phyloP scores from a whole-genome alignment of 495 filamentous ascomycete genomes.

The Aspergillus sclerotiicarbonarius region DNA sequence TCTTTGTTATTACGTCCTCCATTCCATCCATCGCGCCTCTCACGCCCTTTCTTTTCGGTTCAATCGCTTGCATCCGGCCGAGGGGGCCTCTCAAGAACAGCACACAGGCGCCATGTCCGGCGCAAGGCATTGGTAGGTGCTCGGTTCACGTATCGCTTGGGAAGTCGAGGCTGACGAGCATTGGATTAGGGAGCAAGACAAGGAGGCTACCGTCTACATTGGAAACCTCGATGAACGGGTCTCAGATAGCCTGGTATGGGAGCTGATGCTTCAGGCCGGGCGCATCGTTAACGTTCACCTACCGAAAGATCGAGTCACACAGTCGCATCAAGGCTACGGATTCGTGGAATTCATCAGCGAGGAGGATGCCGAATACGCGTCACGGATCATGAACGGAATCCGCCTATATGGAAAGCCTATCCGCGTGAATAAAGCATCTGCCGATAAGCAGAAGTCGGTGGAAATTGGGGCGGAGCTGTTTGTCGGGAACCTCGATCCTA shows the following conservation, averaged over 20 bases:
- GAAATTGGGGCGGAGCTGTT: conserved; percentile 98
- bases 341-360: conserved; percentile 98
- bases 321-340: conserved; percentile 95
- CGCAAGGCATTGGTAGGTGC: conserved; percentile 74
- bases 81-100: conserved; percentile 10
- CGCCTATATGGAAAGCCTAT: conserved; percentile 92
- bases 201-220: conserved; percentile 97
- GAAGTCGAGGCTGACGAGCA: neutral
- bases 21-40: neutral
- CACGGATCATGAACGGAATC: conserved; percentile 94
- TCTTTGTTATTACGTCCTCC: neutral
- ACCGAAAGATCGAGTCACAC: conserved; percentile 95
- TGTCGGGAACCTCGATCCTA: conserved; percentile 90
- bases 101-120: conserved; percentile 55
- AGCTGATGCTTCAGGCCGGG: conserved; percentile 95
- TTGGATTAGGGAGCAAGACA: conserved; percentile 85
- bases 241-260: conserved; percentile 87
- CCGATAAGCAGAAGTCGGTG: conserved; percentile 94
- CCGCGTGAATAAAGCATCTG: conserved; percentile 92
- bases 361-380: conserved; percentile 95
- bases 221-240: conserved; percentile 98
- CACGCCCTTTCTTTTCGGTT: neutral
- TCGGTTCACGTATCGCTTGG: neutral
- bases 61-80: neutral
- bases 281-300: conserved; percentile 97